Evolutionary conservation across 2,329 filamentous ascomycete genomes (phyloP).

Genomic region (Aspergillus calidoustus): DNA sequence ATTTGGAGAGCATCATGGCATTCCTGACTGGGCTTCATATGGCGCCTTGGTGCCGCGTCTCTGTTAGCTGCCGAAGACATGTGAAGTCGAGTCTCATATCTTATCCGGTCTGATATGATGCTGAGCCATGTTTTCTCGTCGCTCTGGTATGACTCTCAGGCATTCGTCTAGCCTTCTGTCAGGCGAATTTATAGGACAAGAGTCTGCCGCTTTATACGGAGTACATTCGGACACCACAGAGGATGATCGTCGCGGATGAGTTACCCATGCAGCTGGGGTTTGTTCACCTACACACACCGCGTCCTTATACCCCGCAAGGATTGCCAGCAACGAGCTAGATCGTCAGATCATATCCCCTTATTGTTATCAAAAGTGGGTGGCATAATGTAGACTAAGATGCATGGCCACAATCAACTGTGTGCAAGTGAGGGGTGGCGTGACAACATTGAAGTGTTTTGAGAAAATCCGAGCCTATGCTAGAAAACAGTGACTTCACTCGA

Average conservation of each 20-base stretch:
- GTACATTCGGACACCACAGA: too few species aligned
- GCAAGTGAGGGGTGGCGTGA: conserved; percentile 17
- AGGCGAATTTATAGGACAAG: too few species aligned
- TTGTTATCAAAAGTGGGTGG: conserved; percentile 3
- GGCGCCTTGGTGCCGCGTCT: background rate
- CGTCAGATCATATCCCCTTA: conserved; percentile 24
- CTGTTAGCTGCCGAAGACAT: conserved; percentile 4
- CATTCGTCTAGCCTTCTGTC: background rate
- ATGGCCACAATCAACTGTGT: conserved; percentile 9
- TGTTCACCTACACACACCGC: background rate
- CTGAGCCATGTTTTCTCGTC: background rate
- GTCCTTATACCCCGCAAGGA: conserved; percentile 21
- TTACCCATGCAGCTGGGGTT: background rate
- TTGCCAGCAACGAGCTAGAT: conserved; percentile 19
- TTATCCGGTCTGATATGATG: background rate
- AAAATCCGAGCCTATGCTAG: conserved; percentile 5
- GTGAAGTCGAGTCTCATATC: conserved; percentile 5
- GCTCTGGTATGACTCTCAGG: background rate
- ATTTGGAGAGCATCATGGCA: too few species aligned
- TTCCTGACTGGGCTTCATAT: too few species aligned
- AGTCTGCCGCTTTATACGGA: too few species aligned
- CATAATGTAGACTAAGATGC: conserved; percentile 13
- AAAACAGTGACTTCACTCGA: background rate
- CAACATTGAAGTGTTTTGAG: background rate
- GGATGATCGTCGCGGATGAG: background rate